Conservation (phyloP, 768 basidiomycete species). For the Leccinum variicolor region DNA sequence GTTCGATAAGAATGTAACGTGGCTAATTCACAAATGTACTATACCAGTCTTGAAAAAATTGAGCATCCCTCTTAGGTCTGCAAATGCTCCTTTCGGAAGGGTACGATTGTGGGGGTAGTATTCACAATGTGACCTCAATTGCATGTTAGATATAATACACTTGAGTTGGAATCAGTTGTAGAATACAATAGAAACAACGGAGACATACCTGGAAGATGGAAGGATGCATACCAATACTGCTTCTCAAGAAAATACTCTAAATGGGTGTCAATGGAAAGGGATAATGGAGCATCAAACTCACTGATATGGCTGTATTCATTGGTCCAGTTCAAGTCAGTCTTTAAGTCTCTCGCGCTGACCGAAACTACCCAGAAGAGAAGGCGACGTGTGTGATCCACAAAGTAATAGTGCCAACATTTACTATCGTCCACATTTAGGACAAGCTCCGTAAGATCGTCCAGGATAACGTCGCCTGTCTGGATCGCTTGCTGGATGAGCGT, state of each 20-base stretch:
- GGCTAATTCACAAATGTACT: background rate
- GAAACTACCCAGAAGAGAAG: constrained; percentile 18
- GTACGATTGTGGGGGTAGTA: constrained; percentile 8
- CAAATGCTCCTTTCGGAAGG: constrained; percentile 2
- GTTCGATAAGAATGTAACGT: background rate
- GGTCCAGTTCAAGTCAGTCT: constrained; percentile 3
- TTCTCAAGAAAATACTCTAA: background rate
- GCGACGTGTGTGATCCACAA: constrained; percentile 13
- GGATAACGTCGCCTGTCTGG: background rate
- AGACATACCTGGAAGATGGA: background rate
- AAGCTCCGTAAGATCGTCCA: constrained; percentile 11
- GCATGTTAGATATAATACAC: background rate
- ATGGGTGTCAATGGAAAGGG: background rate
- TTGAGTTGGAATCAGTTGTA: background rate
- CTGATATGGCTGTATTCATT: background rate
- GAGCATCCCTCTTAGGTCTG: constrained; percentile 13
- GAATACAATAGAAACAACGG: background rate
- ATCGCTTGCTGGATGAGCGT: constrained; percentile 6
- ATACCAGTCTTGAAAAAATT: constrained; percentile 13
- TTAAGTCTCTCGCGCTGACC: background rate
- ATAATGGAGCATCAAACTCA: background rate
- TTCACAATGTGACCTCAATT: constrained; percentile 15
- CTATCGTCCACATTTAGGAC: constrained; percentile 7
- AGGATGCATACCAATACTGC: constrained; percentile 11
- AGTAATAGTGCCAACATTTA: constrained; percentile 10